Percentiles rank a stretch among this genome's conserved stretches.
phyloP scores from a whole-genome alignment of 345 rosid genomes.

The Geranium brycei region DNA sequence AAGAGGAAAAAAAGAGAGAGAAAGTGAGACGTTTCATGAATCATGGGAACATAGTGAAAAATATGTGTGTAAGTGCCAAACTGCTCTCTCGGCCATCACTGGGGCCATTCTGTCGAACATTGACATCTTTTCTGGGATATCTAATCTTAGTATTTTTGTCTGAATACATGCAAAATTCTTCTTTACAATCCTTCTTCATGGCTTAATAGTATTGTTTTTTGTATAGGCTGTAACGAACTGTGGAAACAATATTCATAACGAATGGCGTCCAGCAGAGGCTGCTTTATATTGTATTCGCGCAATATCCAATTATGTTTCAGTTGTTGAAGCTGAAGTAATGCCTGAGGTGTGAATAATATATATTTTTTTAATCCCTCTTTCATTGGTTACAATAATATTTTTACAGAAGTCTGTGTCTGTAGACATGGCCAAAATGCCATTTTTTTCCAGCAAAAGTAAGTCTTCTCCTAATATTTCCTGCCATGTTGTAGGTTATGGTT shows the following conservation, averaged over 20 bases:
- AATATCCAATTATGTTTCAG: constrained; percentile 73
- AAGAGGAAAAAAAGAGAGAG: too few relatives aligned
- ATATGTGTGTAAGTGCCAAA: too few relatives aligned
- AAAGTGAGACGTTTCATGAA: too few relatives aligned
- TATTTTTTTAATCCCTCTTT: constrained; percentile 5
- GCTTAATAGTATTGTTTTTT: constrained; percentile 8
- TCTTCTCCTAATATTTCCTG: neutral
- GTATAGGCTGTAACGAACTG: constrained; percentile 59
- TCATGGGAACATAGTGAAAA: too few relatives aligned
- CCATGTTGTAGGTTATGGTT: constrained; percentile 50
- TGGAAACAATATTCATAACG: constrained; percentile 42
- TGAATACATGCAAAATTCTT: too few relatives aligned
- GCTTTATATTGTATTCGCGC: constrained; percentile 89
- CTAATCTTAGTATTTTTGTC: neutral
- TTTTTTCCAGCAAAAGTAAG: neutral
- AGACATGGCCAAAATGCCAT: too few relatives aligned
- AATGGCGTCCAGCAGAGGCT: constrained; percentile 98
- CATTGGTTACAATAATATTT: neutral
- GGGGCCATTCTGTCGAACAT: neutral
- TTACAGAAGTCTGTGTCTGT: neutral
- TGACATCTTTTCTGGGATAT: neutral
- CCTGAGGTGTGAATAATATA: constrained; percentile 50
- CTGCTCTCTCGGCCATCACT: neutral
- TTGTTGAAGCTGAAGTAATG: constrained; percentile 73
- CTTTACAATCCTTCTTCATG: neutral